These are phyloP conservation scores for Phialophora macrospora DNA, from an alignment of 2,329 filamentous ascomycete species.

Conservation along the genomic window DNA sequence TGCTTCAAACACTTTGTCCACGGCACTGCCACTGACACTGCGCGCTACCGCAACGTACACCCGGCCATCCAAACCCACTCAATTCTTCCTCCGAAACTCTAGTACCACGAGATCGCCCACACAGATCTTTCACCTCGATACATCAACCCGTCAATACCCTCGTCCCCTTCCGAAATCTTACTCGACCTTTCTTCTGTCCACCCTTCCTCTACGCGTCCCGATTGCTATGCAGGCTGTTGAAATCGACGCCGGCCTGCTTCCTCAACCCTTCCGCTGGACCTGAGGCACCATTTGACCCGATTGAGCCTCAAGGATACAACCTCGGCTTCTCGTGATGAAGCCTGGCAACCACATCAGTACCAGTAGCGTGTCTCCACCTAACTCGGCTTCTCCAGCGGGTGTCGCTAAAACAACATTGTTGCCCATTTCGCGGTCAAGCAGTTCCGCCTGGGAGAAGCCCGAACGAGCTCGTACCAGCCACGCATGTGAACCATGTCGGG, in stretches of 20 bases:
- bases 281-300: neutral
- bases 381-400: conserved; percentile 15
- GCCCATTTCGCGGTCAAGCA: conserved; percentile 23
- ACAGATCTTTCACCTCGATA: conserved; percentile 21
- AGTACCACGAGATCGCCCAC: conserved; percentile 25
- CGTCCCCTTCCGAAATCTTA: conserved; percentile 21
- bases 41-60: conserved; percentile 16
- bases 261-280: neutral
- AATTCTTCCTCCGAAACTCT: conserved; percentile 18
- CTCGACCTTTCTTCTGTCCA: conserved; percentile 13
- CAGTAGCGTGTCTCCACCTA: conserved; percentile 24
- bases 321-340: conserved; percentile 22
- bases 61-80: conserved; percentile 10
- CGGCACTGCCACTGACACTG: conserved; percentile 7
- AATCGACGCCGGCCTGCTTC: neutral
- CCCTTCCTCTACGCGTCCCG: neutral
- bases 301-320: neutral
- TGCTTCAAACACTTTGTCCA: conserved; percentile 4
- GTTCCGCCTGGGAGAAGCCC: conserved; percentile 36
- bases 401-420: conserved; percentile 21
- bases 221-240: neutral
- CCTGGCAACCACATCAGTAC: conserved; percentile 16
- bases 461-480: conserved; percentile 39
- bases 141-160: conserved; percentile 25
- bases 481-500: conserved; percentile 40